These are phyloP conservation scores for Rhizopogon sp. DNA, from an alignment of 768 basidiomycete species.

Conservation along the genomic window DNA sequence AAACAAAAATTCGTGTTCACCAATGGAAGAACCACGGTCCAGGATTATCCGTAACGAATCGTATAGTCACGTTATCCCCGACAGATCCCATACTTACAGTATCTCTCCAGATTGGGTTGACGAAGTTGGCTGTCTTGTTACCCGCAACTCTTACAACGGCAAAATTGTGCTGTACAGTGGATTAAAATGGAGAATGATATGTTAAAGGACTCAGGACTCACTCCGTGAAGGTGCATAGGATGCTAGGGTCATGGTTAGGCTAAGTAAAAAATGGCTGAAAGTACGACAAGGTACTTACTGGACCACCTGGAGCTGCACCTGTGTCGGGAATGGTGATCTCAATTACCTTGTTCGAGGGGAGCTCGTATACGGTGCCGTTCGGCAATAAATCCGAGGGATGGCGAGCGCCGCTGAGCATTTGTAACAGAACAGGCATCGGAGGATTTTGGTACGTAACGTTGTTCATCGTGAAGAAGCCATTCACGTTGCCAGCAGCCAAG, in stretches of 20 bases:
- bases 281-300: constrained; percentile 14
- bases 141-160: constrained; percentile 33
- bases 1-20: constrained; percentile 7
- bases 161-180: constrained; percentile 29
- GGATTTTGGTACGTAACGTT: constrained; percentile 33
- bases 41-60: constrained; percentile 62
- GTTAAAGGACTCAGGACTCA: constrained; percentile 11
- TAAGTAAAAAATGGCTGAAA: background rate
- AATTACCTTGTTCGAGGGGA: constrained; percentile 44
- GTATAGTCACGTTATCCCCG: constrained; percentile 43
- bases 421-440: constrained; percentile 48
- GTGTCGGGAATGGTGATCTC: constrained; percentile 44
- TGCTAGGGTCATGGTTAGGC: constrained; percentile 15
- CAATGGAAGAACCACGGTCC: constrained; percentile 56
- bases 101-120: constrained; percentile 33
- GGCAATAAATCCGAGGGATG: constrained; percentile 46
- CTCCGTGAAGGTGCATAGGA: constrained; percentile 38
- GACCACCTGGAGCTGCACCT: constrained; percentile 23
- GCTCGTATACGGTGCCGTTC: constrained; percentile 37
- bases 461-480: constrained; percentile 23
- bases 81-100: constrained; percentile 28
- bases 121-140: constrained; percentile 27
- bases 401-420: constrained; percentile 51
- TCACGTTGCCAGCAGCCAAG: constrained; percentile 14
- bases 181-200: background rate